Evolutionary conservation across 23 red algal species (phyloP), one percentile per base, ranked within the genome.

Genomic region (Pyropia yezoensis): DNA sequence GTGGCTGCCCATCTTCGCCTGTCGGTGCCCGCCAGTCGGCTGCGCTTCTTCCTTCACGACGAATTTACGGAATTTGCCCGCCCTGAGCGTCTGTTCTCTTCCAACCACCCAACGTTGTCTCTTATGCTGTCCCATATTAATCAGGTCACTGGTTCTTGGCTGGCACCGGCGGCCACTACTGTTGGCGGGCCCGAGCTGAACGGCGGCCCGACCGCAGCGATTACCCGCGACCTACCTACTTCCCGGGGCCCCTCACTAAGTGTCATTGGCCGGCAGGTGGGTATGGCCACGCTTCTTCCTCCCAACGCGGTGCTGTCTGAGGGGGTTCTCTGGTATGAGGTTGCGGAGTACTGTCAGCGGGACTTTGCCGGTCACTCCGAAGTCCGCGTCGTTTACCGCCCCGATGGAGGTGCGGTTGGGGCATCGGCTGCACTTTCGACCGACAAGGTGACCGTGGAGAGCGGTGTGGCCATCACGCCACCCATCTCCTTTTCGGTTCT

Each of bases 241-340:
- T 7, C 39, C 4, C 39, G 50, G 51, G 45, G 7, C 51, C 69
- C 9, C 5, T 39, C 39, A 70, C 67, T 53, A 71, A 77, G 33
- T 77, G 80, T 61, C n/a, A 28, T 20, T 26, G 73, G 16, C 52
- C 58, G n/a, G 33, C 50, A 71, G 27, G 3, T 90, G 33, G 65
- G 66, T 18, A 56, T 52, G 51, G 49, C 73, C 54, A 56, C 62
- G 49, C 27, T 77, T 17, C n/a, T 57, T 2, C 52, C 60, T 16
- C 52, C 63, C 30, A 49, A 18, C 9, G 66, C 49, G 29, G 71
- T 75, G 27, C 28, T 60, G 14, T 60, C 69, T 22, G 60, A 74
- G 61, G 59, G 65, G 20, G 71, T 82, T 2, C 55, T 98, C 13
- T 98, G 74, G 77, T 98, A 97, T 51, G 94, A 98, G 26, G 28